Evolutionary conservation across 805 yeast species (phyloP), one percentile per base, ranked within the genome.

Genomic region (Candida vartiovaarae): DNA sequence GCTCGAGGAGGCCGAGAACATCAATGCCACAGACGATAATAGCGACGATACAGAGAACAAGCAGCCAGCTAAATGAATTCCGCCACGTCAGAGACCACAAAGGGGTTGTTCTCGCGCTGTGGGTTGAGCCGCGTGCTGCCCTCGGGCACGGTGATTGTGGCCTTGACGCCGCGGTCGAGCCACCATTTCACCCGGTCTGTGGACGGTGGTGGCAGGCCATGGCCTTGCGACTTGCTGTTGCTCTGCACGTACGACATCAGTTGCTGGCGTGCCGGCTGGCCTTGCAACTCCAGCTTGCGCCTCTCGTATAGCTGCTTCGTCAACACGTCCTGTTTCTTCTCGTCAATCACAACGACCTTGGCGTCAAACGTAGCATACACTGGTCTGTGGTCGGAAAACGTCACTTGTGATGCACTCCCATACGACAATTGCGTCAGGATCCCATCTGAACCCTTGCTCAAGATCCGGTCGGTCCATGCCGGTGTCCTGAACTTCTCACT

Each of bases 391-490:
- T 91, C 99, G 1, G 96, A 86, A 54, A 85, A 83, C 15, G 68
- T 61, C 23, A 86, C 69, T 25, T 72, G 68, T 23, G 70, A 75
- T 8, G 72, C 76, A 40, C 82, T 70, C 10, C 77, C 72, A 60
- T 91, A 93, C 6, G 67, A 63, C 1, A 72, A 49, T 48, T 84
- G 91, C 37, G 66, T 70, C 44, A 90, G 60, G 24, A 26, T n/a
- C 4, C 36, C 36, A 8, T 74, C 68, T n/a, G 66, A 65, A 11
- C 84, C 80, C 26, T 84, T 68, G 55, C 79, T 81, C 39, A 90
- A 63, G 30, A 91, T 80, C 45, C 99, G 68, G 65, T 93, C 99
- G 3, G 98, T 90, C 99, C 99, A 93, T 0, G 99, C 95, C 1
- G 99, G 99, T 9, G 86, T 80, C 49, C 99, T 76, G 62, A 80